Percentiles rank a stretch among this genome's conserved stretches.
These are phyloP conservation scores for Calonectria hawksworthii DNA, from an alignment of 2,329 filamentous ascomycete genomes.

Conservation along the genomic window DNA sequence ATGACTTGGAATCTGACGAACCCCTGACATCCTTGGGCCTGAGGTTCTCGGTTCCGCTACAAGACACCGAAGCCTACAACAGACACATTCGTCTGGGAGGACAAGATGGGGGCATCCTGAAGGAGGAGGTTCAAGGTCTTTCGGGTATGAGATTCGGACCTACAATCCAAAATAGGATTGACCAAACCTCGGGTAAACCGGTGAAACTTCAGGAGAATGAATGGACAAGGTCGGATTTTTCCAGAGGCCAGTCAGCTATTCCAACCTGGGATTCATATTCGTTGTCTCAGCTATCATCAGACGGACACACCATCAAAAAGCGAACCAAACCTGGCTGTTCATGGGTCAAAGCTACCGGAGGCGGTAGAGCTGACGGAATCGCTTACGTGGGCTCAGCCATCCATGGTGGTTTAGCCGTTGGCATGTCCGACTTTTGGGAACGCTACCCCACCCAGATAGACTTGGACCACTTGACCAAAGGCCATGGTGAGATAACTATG, in stretches of 20 bases:
- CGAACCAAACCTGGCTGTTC: slow-evolving; percentile 67
- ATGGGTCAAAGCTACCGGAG: slow-evolving; percentile 71
- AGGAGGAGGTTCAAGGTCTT: slow-evolving; percentile 71
- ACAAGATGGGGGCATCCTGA: slow-evolving; percentile 65
- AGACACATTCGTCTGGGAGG: slow-evolving; percentile 71
- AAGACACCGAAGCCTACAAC: slow-evolving; percentile 66
- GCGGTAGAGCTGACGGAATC: slow-evolving; percentile 66
- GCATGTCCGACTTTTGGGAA: slow-evolving; percentile 73
- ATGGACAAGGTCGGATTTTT: slow-evolving; percentile 47
- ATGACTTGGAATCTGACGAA: slow-evolving; percentile 61
- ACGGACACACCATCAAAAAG: slow-evolving; percentile 72
- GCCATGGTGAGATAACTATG: slow-evolving; percentile 65
- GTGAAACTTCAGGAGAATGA: slow-evolving; percentile 36
- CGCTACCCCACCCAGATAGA: slow-evolving; percentile 71
- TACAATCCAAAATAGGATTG: slow-evolving; percentile 61
- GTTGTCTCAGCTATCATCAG: slow-evolving; percentile 68
- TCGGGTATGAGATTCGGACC: slow-evolving; percentile 70
- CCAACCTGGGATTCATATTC: slow-evolving; percentile 70
- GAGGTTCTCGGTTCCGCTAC: slow-evolving; percentile 67
- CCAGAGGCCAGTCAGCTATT: slow-evolving; percentile 62
- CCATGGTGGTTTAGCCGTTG: slow-evolving; percentile 69
- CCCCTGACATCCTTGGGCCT: slow-evolving; percentile 69
- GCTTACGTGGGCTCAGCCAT: slow-evolving; percentile 70
- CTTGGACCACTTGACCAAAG: slow-evolving; percentile 62
- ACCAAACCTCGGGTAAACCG: slow-evolving; percentile 63